phyloP scores from a whole-genome alignment of 2,329 filamentous ascomycete genomes.

The Microthyrium microscopicum region DNA sequence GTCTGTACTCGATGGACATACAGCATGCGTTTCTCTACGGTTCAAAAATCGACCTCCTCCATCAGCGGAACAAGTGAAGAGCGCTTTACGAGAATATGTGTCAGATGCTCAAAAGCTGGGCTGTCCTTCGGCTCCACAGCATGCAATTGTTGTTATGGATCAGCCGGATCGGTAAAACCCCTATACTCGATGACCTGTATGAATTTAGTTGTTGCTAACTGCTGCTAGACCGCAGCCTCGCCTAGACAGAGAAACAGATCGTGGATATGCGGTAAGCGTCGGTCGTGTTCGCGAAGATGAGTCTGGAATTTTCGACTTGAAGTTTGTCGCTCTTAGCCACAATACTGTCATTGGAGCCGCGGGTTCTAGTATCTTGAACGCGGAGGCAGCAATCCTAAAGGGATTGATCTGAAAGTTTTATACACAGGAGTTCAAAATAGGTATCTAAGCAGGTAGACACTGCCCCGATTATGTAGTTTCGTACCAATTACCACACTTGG shows the following conservation, averaged over 20 bases:
- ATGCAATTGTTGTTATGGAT: slow-evolving; percentile 76
- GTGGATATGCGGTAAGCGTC: slow-evolving; percentile 81
- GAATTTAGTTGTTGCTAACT: too few species aligned
- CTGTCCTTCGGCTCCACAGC: slow-evolving; percentile 69
- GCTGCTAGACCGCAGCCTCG: slow-evolving; percentile 85
- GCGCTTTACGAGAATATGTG: slow-evolving; percentile 64
- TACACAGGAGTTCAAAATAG: not conserved
- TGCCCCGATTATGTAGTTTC: too few species aligned
- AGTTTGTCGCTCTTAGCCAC: slow-evolving; percentile 87
- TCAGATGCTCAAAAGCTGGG: slow-evolving; percentile 69
- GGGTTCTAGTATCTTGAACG: slow-evolving; percentile 90
- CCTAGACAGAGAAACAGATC: slow-evolving; percentile 69
- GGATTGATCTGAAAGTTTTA: slow-evolving; percentile 47
- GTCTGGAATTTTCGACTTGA: slow-evolving; percentile 80
- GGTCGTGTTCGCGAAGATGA: slow-evolving; percentile 75
- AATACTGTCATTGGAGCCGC: slow-evolving; percentile 88
- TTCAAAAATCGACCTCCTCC: slow-evolving; percentile 66
- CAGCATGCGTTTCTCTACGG: slow-evolving; percentile 75
- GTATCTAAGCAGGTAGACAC: too few species aligned
- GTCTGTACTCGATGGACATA: slow-evolving; percentile 88
- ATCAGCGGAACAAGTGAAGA: slow-evolving; percentile 56
- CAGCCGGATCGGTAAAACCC: slow-evolving; percentile 78
- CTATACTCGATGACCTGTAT: too few species aligned
- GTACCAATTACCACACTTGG: too few species aligned
- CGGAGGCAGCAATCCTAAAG: slow-evolving; percentile 81